phyloP scores from a whole-genome alignment of 2,329 filamentous ascomycete genomes.

The Chrysoporthe austroafricana region DNA sequence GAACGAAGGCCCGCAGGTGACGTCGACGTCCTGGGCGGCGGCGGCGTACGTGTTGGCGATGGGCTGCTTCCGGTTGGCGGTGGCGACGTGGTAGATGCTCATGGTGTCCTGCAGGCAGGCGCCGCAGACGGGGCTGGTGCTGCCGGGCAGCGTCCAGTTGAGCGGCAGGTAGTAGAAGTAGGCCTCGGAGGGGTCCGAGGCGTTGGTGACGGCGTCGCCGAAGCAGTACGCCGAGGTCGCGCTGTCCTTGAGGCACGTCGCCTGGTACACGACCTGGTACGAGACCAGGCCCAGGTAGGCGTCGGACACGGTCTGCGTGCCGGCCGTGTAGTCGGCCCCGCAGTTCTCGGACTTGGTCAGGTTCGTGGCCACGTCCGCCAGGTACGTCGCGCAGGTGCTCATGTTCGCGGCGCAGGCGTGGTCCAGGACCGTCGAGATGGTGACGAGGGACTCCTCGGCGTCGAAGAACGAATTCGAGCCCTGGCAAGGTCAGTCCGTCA shows the following conservation, averaged over 20 bases:
- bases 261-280: conserved; percentile 78
- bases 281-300: conserved; percentile 76
- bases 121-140: conserved; percentile 74
- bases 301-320: conserved; percentile 72
- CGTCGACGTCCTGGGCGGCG: conserved; percentile 76
- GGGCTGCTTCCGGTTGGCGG: conserved; percentile 66
- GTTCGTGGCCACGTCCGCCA: conserved; percentile 66
- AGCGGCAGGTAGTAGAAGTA: conserved; percentile 88
- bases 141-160: conserved; percentile 69
- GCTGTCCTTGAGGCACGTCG: conserved; percentile 76
- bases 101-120: conserved; percentile 80
- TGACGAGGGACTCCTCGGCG: conserved; percentile 69
- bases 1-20: conserved; percentile 61
- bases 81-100: conserved; percentile 74
- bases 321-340: conserved; percentile 66
- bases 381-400: conserved; percentile 65
- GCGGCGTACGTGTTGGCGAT: conserved; percentile 70
- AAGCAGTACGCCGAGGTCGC: conserved; percentile 75
- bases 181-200: conserved; percentile 68
- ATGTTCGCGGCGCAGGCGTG: conserved; percentile 73
- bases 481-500: conserved; percentile 46
- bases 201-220: conserved; percentile 81
- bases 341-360: conserved; percentile 69
- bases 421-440: conserved; percentile 78
- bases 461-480: conserved; percentile 86